These are phyloP conservation scores for Aspergillus sp. DNA, from an alignment of 2,329 filamentous ascomycete species.

Conservation along the genomic window DNA sequence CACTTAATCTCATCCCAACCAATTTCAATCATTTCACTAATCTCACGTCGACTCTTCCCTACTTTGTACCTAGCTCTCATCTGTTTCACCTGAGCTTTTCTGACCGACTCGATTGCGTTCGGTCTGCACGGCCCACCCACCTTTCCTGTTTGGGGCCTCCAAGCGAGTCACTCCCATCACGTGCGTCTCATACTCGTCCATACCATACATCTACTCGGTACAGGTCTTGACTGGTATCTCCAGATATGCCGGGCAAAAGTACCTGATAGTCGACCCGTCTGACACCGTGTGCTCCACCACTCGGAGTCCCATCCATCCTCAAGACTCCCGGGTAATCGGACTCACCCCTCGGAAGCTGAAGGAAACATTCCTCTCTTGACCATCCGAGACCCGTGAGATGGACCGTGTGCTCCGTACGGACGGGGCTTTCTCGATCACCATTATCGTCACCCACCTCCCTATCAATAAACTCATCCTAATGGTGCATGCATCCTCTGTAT, in stretches of 20 bases:
- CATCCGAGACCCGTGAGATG: no score
- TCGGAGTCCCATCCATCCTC: neutral
- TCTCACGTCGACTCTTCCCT: no score
- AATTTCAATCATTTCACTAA: no score
- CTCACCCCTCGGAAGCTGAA: neutral
- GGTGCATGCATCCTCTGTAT: no score
- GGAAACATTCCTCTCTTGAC: neutral
- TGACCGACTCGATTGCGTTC: conserved; percentile 9
- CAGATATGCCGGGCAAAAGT: no score
- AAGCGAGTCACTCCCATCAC: conserved; percentile 16
- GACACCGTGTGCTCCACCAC: no score
- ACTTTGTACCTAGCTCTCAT: neutral
- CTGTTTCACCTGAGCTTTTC: neutral
- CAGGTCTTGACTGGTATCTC: neutral
- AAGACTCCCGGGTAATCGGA: neutral
- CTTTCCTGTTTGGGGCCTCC: conserved; percentile 11
- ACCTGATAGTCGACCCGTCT: no score
- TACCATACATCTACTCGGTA: neutral
- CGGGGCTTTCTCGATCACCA: no score
- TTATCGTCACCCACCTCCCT: no score
- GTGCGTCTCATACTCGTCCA: conserved; percentile 6
- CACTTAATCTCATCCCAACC: no score
- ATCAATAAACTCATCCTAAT: no score
- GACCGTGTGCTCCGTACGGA: no score
- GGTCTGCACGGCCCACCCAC: conserved; percentile 13